Conservation (phyloP, 371 early-diverging fungal species). For the Mucor saturninus region DNA sequence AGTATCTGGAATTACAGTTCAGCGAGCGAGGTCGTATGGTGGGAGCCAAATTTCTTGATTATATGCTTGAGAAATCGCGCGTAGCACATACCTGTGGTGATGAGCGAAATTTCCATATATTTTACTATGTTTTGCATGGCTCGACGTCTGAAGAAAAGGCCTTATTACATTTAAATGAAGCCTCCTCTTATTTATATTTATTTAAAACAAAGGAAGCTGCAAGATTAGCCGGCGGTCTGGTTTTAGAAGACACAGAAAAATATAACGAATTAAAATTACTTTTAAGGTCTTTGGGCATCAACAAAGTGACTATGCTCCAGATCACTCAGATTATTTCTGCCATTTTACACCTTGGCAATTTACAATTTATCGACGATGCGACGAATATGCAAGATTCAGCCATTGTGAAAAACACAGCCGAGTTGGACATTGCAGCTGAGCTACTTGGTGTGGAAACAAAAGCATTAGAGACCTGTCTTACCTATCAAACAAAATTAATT, state of each 20-base stretch:
- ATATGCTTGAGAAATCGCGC: conserved; percentile 87
- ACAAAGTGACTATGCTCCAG: conserved; percentile 68
- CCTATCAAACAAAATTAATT: conserved; percentile 34
- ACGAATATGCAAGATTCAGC: conserved; percentile 55
- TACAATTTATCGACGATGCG: conserved; percentile 60
- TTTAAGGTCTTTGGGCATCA: conserved; percentile 82
- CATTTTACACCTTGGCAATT: conserved; percentile 78
- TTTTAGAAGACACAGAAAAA: conserved; percentile 50
- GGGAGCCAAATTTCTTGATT: conserved; percentile 87
- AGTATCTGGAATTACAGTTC: conserved; percentile 92
- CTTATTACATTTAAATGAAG: conserved; percentile 19
- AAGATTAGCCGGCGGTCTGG: conserved; percentile 20
- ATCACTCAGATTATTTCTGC: conserved; percentile 70
- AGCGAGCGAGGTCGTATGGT: conserved; percentile 82
- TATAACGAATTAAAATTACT: conserved; percentile 72
- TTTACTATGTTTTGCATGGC: conserved; percentile 80
- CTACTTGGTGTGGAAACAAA: conserved; percentile 74
- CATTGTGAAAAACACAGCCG: conserved; percentile 57
- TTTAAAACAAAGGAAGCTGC: conserved; percentile 32
- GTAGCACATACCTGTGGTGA: conserved; percentile 54
- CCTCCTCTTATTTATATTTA: conserved; percentile 19
- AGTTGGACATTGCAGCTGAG: conserved; percentile 71
- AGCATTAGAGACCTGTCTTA: conserved; percentile 59
- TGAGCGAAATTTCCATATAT: conserved; percentile 91
- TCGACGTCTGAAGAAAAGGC: conserved; percentile 37